Evolutionary conservation across 176 grass and related monocot genomes (phyloP), one percentile per base, ranked within the genome.

Genomic region (Musa troglodytarum): DNA sequence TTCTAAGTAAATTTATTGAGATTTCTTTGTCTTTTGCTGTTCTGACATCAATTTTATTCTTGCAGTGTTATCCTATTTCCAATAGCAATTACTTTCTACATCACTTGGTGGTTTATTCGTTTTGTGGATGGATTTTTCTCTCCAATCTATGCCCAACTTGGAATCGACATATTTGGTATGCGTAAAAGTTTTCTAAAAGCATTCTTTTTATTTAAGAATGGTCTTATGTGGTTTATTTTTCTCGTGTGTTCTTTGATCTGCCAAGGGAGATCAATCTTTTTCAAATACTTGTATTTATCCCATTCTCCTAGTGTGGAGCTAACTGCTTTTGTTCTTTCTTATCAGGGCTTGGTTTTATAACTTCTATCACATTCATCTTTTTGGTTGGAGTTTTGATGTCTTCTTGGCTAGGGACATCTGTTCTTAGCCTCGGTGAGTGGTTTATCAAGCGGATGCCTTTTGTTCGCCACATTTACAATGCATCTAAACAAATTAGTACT

Each of bases 51-150:
- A 13, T 4, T 68, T 43, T 15, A 15, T 1, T 68, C 29, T 68
- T 49, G 65, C 78, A 93, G 90, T 71, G 84, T 93, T 74, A 93
- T 93, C 79, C 87, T 93, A 49, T 83, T 93, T 54, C 90, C 90
- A 20, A 93, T 93, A 51, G 85, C 90, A 54, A 79, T 93, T 58
- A 93, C 90, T 52, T 93, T 93, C 80, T 93, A 93, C 81, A 82
- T 89, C 65, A 93, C 90, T 34, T 93, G 90, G 87, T 93, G 90
- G 90, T 89, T 93, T 77, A 87, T 93, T 78, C 11, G 76, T 22
- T 93, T 93, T 81, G 90, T 93, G 50, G 90, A 93, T 72, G 87
- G 87, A 10, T 89, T 93, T 82, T 93, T 93, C 80, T 93, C 90
- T 53, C 90, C 87, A 65, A 87, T 93, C 69, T 93, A 93, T 89